These are phyloP conservation scores for Chondrus crispus DNA, from an alignment of 23 red algal genomes.

Conservation along the genomic window DNA sequence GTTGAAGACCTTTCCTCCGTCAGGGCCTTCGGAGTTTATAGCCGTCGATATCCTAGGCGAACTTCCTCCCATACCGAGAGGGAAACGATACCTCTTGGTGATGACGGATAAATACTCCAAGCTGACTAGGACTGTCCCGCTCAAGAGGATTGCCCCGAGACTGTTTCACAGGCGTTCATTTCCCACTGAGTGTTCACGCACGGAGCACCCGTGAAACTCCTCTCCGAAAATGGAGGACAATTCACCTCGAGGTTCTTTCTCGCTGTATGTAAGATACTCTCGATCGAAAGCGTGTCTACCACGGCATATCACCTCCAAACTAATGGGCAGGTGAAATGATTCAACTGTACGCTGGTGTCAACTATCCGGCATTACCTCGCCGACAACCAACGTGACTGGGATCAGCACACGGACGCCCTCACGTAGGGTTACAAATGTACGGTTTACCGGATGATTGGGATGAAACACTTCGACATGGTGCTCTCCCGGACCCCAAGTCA, in stretches of 20 bases:
- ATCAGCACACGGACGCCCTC: not conserved
- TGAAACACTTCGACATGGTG: not conserved
- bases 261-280: not conserved
- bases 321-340: conserved; percentile 9
- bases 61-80: not conserved
- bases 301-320: conserved; percentile 15
- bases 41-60: conserved; percentile 6
- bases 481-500: not conserved
- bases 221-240: conserved; percentile 22
- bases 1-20: not conserved
- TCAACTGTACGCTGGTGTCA: conserved; percentile 10
- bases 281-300: not conserved
- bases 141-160: not conserved
- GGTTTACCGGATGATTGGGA: not conserved
- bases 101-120: conserved; percentile 3
- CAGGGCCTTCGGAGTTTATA: not conserved
- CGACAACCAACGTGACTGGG: conserved; percentile 15
- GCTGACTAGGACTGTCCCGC: not conserved
- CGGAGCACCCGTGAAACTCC: not conserved
- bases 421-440: conserved; percentile 1
- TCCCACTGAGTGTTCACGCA: not conserved
- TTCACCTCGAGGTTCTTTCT: conserved; percentile 5
- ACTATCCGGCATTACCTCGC: not conserved
- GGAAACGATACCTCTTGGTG: not conserved
- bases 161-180: not conserved